phyloP scores from a whole-genome alignment of 2,329 filamentous ascomycete species.

The Hypomyces perniciosus region DNA sequence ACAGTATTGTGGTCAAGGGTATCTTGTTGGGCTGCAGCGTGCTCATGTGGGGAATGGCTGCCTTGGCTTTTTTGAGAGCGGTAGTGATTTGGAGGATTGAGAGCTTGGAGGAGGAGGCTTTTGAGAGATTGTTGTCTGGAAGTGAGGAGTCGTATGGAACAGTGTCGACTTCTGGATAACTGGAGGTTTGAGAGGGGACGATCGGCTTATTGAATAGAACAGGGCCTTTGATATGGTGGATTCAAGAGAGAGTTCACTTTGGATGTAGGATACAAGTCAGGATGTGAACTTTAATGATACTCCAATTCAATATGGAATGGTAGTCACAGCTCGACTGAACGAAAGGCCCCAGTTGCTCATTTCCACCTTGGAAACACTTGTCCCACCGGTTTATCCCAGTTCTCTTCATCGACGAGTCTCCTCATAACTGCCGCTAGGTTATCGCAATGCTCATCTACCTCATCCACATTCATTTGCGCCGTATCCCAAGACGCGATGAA shows the following conservation, averaged over 20 bases:
- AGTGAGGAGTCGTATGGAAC: neutral
- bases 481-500: constrained; percentile 36
- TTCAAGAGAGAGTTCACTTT: too few relatives aligned
- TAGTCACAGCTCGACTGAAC: too few relatives aligned
- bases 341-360: neutral
- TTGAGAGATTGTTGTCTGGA: neutral
- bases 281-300: too few relatives aligned
- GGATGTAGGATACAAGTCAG: too few relatives aligned
- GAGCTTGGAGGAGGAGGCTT: constrained; percentile 1
- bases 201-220: too few relatives aligned
- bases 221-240: too few relatives aligned
- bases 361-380: constrained; percentile 18
- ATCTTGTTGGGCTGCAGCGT: constrained; percentile 22
- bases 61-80: constrained; percentile 24
- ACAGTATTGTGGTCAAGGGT: constrained; percentile 18
- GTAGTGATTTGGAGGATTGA: constrained; percentile 23
- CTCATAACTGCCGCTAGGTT: constrained; percentile 26
- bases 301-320: too few relatives aligned
- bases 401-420: constrained; percentile 19
- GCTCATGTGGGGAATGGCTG: constrained; percentile 22
- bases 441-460: constrained; percentile 28
- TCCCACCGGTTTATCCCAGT: constrained; percentile 24
- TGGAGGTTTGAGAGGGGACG: neutral
- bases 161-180: neutral
- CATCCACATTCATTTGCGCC: constrained; percentile 30